Percentiles rank a stretch among this genome's conserved stretches.
phyloP scores from a whole-genome alignment of 2,329 filamentous ascomycete genomes.

The Teratosphaeria zuluensis region DNA sequence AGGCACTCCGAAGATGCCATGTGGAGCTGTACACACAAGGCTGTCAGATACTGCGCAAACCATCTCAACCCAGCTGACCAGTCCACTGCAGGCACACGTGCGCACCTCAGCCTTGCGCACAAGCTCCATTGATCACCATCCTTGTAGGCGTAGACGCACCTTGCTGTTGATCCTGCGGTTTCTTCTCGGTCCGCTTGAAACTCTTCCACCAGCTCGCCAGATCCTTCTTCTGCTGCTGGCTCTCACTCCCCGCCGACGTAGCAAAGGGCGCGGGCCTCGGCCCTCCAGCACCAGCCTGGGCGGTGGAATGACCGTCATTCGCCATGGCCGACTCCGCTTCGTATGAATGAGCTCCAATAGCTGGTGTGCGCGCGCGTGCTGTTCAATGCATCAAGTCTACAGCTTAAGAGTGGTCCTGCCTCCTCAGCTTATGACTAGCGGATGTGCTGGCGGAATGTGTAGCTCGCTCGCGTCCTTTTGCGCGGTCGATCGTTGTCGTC shows the following conservation, averaged over 20 bases:
- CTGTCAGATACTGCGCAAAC: background rate
- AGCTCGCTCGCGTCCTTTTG: background rate
- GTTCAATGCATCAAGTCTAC: background rate
- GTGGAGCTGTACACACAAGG: conserved; percentile 29
- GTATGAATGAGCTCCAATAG: background rate
- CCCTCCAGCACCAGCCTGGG: conserved; percentile 34
- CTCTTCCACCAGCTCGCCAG: conserved; percentile 95
- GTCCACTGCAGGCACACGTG: background rate
- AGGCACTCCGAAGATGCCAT: conserved; percentile 89
- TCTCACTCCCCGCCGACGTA: conserved; percentile 41
- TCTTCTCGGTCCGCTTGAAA: conserved; percentile 63
- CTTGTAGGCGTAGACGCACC: conserved; percentile 33
- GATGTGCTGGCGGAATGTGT: background rate
- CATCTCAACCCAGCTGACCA: background rate
- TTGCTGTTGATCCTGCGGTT: conserved; percentile 58
- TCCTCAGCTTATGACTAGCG: background rate
- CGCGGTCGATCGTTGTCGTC: background rate
- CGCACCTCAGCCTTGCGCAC: background rate
- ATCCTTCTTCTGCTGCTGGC: conserved; percentile 76
- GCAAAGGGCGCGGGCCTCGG: conserved; percentile 35
- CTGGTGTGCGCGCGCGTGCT: background rate
- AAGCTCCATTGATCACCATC: background rate
- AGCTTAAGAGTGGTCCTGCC: background rate
- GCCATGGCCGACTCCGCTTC: conserved; percentile 26
- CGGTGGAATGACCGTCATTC: conserved; percentile 29